Base-by-base conservation (phyloP, 1,284 basidiomycete genomes). In the Ceratobasidium sp. region DNA sequence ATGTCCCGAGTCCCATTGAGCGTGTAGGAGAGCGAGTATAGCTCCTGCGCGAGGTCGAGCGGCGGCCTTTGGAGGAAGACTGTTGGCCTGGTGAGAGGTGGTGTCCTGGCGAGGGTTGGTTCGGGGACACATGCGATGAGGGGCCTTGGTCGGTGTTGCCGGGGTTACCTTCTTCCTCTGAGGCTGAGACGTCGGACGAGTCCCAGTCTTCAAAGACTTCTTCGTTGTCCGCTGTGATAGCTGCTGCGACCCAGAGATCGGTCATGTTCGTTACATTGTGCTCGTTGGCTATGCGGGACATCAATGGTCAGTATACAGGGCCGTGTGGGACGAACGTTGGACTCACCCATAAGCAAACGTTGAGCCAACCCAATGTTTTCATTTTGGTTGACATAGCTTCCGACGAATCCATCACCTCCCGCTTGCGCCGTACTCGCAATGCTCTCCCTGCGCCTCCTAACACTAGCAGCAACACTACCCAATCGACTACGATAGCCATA, bases 181-280 rank as follows among this genome's bases (percentile, higher is more conserved):
- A 84, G 77, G 89, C 88, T 76, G 91, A 91, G 2, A 92, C 88
- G 75, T 93, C 91, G 77, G 77, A 78, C 35, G 76, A 41, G 38
- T 61, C 63, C 63, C 63, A 66, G 63, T 66, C 63, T 23, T 66
- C 78, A 43, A 77, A 73, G 9, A 80, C 80, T 28, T 79, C 78
- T 50, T 79, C 78, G 46, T 93, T 92, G 77, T 96, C 95, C 9
- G 89, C 92, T 74, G 94, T 94, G 83, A 95, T 94, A 2, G 95
- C 95, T 26, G 94, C 91, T 11, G 95, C 94, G 73, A 97, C 92
- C 95, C 95, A 97, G 16, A 97, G 83, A 82, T 96, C 95, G 4
- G 93, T 91, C 76, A 97, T 92, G 75, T 91, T 92, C 62, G 92
- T 94, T 7, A 96, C 93, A 0, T 92, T 91, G 78, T 94, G 92